A percentile compares a stretch with the other conserved stretches of the same genome.
phyloP scores from a whole-genome alignment of 768 basidiomycete species.

The Leccinum pellstonianum region DNA sequence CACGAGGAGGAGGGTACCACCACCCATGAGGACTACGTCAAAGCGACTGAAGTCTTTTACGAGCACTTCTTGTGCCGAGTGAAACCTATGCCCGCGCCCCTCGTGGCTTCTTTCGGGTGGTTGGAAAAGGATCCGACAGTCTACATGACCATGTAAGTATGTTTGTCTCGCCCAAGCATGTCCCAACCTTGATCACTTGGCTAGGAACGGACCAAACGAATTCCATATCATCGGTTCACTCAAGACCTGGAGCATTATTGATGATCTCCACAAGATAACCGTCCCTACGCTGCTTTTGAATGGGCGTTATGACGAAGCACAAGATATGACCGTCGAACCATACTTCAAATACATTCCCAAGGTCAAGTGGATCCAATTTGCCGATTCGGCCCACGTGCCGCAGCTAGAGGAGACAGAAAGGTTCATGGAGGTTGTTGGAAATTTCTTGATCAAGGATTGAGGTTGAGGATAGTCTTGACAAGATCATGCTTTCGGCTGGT shows the following conservation, averaged over 20 bases:
- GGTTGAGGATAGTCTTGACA: not conserved
- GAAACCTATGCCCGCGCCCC: constrained; percentile 44
- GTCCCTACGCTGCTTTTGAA: constrained; percentile 37
- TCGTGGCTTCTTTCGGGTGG: constrained; percentile 33
- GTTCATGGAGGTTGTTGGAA: constrained; percentile 33
- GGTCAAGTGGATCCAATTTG: constrained; percentile 39
- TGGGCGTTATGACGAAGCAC: constrained; percentile 38
- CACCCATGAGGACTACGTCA: constrained; percentile 43
- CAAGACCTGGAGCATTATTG: constrained; percentile 36
- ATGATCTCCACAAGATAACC: constrained; percentile 33
- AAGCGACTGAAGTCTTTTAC: constrained; percentile 43
- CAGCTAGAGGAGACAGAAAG: constrained; percentile 39
- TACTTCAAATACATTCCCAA: constrained; percentile 34
- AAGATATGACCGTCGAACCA: constrained; percentile 34
- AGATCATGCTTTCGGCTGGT: not conserved
- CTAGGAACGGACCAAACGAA: constrained; percentile 42
- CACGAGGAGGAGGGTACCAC: constrained; percentile 47
- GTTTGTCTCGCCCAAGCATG: not conserved
- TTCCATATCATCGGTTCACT: constrained; percentile 36
- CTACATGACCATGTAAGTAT: constrained; percentile 44
- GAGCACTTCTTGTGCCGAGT: constrained; percentile 42
- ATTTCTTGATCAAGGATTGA: constrained; percentile 26
- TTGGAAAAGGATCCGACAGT: constrained; percentile 48
- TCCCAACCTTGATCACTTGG: constrained; percentile 1
- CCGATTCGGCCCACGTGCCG: constrained; percentile 36